Evolutionary conservation across 768 basidiomycete species (phyloP), one percentile per base, ranked within the genome.

Genomic region (Russula emetica): DNA sequence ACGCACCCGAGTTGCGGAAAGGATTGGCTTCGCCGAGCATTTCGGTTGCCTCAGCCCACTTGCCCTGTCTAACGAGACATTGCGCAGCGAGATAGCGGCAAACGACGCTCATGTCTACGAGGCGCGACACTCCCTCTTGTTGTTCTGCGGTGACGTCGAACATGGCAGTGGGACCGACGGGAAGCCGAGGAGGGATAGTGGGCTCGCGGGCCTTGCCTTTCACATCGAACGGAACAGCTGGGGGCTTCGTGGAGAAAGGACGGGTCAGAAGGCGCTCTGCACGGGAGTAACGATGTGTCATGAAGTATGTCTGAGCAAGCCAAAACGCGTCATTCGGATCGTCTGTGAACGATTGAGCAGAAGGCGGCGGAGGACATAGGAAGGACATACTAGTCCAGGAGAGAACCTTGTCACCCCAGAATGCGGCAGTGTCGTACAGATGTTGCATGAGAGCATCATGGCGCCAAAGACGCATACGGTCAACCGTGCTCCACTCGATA

Each of bases 381-480:
- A 9, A 42, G 18, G 63, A 57, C 61, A 65, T 72, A 98, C 96
- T 90, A 34, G 97, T 98, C 92, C 94, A 95, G 65, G 84, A 90
- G 53, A 98, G 79, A 52, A 98, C 86, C 75, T 99, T 98, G 78
- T 96, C 94, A 5, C 97, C 97, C 97, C 97, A 99, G 73, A 98
- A 98, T 6, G 90, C 88, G 3, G 97, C 96, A 0, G 95, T 97
- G 67, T 94, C 92, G 74, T 98, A 97, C 14, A 99, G 77, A 79
- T 99, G 97, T 75, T 98, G 97, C 87, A 95, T 94, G 68, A 99
- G 83, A 47, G 97, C 96, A 77, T 98, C 97, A 71, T 98, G 95
- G 47, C 97, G 79, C 96, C 96, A 98, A 50, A 94, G 77, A 62
- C 97, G 81, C 94, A 99, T 95, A 34, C 95, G 84, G 76, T 98